Percentiles rank a stretch among this genome's conserved stretches.
phyloP scores from a whole-genome alignment of 768 basidiomycete genomes.

The Candolleomyces eurysporus region DNA sequence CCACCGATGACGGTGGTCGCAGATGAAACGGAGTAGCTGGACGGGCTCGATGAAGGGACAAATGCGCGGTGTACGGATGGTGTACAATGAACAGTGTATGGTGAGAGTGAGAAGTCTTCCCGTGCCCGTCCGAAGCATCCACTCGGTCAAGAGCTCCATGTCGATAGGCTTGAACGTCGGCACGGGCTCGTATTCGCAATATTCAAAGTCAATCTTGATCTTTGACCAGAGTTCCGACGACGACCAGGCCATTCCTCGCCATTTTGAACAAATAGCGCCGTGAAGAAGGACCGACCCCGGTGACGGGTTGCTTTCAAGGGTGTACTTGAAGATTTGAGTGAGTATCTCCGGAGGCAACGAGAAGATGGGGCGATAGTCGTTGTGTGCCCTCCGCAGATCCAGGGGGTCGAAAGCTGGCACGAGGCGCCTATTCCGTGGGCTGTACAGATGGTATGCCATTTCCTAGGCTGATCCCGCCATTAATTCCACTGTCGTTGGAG shows the following conservation, averaged over 20 bases:
- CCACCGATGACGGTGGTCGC: not conserved
- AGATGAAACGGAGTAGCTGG: not conserved
- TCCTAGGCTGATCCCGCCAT: too few relatives aligned
- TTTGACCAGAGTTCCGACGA: not conserved
- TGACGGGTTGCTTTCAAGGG: not conserved
- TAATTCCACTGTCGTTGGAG: too few relatives aligned
- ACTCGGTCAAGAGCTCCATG: not conserved
- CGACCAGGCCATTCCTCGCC: not conserved
- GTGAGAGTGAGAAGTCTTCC: not conserved
- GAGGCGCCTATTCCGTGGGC: not conserved
- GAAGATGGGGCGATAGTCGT: not conserved
- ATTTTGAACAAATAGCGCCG: not conserved
- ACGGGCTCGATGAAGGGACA: slow-evolving; percentile 1
- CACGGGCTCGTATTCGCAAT: not conserved
- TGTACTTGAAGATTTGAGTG: not conserved
- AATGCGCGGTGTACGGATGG: not conserved
- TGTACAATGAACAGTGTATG: not conserved
- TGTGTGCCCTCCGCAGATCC: not conserved
- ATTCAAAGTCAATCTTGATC: not conserved
- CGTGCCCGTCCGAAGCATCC: not conserved
- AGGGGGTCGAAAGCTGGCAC: not conserved
- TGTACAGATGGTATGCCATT: not conserved
- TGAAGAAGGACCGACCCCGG: not conserved
- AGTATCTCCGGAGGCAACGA: not conserved
- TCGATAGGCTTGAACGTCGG: not conserved